Conservation (phyloP, 2,329 filamentous ascomycete species). For the Colletotrichum limetticola region DNA sequence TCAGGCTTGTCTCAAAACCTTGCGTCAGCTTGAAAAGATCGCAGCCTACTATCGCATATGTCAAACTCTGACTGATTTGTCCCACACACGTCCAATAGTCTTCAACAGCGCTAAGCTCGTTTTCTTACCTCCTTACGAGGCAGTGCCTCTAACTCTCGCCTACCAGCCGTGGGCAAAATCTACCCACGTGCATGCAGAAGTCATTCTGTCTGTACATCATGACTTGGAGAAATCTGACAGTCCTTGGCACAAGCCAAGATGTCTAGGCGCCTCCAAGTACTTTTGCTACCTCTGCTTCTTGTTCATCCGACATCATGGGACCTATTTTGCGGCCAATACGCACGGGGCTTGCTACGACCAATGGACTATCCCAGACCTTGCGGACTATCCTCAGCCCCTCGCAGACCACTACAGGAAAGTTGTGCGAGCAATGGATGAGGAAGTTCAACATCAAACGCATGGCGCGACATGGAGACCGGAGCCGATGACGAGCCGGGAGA, state of each 20-base stretch:
- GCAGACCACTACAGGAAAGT: slow-evolving; percentile 21
- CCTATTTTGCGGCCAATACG: slow-evolving; percentile 34
- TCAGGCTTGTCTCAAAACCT: slow-evolving; percentile 34
- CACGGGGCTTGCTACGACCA: slow-evolving; percentile 36
- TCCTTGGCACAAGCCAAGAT: slow-evolving; percentile 24
- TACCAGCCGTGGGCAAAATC: slow-evolving; percentile 35
- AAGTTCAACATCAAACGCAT: slow-evolving; percentile 4
- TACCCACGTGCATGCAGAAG: slow-evolving; percentile 35
- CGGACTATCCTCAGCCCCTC: slow-evolving; percentile 30
- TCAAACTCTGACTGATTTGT: slow-evolving; percentile 10
- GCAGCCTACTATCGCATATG: slow-evolving; percentile 35
- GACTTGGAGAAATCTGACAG: slow-evolving; percentile 14
- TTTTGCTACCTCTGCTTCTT: slow-evolving; percentile 37
- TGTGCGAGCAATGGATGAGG: slow-evolving; percentile 25
- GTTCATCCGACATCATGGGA: slow-evolving; percentile 34
- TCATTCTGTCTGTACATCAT: slow-evolving; percentile 33
- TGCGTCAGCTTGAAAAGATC: slow-evolving; percentile 35
- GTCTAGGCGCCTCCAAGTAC: slow-evolving; percentile 35
- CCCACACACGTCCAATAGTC: slow-evolving; percentile 7
- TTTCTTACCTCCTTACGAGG: slow-evolving; percentile 32
- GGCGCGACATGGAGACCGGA: slow-evolving; percentile 29
- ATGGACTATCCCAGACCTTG: slow-evolving; percentile 35
- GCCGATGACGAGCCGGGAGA: slow-evolving; percentile 36
- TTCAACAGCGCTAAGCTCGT: slow-evolving; percentile 23
- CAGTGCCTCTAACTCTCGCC: slow-evolving; percentile 28